Base-by-base conservation (phyloP, 2,329 filamentous ascomycete species). In the Fusarium siculi region DNA sequence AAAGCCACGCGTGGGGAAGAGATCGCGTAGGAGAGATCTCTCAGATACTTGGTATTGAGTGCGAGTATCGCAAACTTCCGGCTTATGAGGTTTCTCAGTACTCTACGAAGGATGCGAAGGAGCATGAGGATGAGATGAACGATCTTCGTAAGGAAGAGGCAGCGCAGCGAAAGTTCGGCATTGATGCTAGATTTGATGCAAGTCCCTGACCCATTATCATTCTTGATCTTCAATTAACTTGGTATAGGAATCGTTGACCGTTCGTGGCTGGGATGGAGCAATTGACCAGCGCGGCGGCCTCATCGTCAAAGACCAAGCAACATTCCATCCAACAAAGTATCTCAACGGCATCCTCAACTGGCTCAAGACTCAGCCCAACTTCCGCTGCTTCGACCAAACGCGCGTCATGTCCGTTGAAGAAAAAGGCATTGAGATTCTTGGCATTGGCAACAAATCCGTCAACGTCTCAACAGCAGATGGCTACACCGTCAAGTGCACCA, bases 311-410 rank as follows among this genome's bases (percentile, higher is more conserved):
- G 78, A 82, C 21, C 87, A 90, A 72, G 87, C 86, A 1, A 85
- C 87, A 0, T 90, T 90, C 75, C 88, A 89, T 62, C 87, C 88
- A 0, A 90, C 88, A 7, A 85, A 85, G 71, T 90, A 90, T 72
- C 78, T 89, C 2, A 79, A 84, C 42, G 87, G 87, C 11, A 76
- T 90, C 3, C 80, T 90, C 7, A 80, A 83, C 12, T 89, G 86
- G 82, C 82, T 90, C 23, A 80, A 83, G 36, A 66, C 84, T 23
- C 87, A 89, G 72, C 81, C 83, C 12, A 86, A 87, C 77, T 90
- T 90, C 76, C 78, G 81, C 39, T 88, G 86, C 78, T 89, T 83
- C 77, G 86, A 87, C 4, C 80, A 85, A 63, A 88, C 87, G 0
- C 82, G 87, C 8, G 84, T 86, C 58, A 79, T 84, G 59, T 81